phyloP scores from a whole-genome alignment of 345 rosid species.

The Heritiera littoralis region DNA sequence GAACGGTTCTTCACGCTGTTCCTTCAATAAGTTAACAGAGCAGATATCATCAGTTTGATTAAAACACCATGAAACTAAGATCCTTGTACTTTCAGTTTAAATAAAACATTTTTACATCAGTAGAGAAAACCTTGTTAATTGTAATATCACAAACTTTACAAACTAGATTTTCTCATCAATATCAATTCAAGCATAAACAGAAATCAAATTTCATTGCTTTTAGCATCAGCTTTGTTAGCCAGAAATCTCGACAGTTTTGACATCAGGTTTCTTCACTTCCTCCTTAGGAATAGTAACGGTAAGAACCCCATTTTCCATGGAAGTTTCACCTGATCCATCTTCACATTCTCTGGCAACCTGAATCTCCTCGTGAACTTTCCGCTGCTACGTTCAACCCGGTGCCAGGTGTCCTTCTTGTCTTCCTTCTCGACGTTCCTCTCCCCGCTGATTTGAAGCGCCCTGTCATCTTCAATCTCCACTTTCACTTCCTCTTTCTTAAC shows the following conservation, averaged over 20 bases:
- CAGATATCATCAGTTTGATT: not conserved
- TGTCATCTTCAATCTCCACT: slow-evolving; percentile 8
- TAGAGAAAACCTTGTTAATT: not conserved
- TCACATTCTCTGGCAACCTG: slow-evolving; percentile 25
- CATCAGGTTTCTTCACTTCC: slow-evolving; percentile 32
- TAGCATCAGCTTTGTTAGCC: not conserved
- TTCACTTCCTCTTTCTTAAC: slow-evolving; percentile 9
- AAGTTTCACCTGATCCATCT: slow-evolving; percentile 34
- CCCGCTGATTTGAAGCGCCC: slow-evolving; percentile 6
- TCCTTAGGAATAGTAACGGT: slow-evolving; percentile 37
- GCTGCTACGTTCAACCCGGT: not conserved
- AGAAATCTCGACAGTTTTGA: slow-evolving; percentile 37
- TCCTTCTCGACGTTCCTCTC: slow-evolving; percentile 9
- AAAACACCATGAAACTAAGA: not conserved
- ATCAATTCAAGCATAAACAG: not conserved
- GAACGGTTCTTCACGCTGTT: slow-evolving; percentile 29
- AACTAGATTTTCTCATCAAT: not conserved
- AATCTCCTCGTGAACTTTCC: slow-evolving; percentile 14
- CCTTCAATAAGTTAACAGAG: slow-evolving; percentile 5
- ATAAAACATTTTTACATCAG: no score
- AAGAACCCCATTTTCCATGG: slow-evolving; percentile 51
- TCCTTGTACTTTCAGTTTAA: not conserved
- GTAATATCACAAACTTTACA: not conserved
- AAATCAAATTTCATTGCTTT: not conserved
- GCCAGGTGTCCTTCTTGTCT: slow-evolving; percentile 13